Conservation (phyloP, 208 protist species). For the Novymonas esmeraldas region DNA sequence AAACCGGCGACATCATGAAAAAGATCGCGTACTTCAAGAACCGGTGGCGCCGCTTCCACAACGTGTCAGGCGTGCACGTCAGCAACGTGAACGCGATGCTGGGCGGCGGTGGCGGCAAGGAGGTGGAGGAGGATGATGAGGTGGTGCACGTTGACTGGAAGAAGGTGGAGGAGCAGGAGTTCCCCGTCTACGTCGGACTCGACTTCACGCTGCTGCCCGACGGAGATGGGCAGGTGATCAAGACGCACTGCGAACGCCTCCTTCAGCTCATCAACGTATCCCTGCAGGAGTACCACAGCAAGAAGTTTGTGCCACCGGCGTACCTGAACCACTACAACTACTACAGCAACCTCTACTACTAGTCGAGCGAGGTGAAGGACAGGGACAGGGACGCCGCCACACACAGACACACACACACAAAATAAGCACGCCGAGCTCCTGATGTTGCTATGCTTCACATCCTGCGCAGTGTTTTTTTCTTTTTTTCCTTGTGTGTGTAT, state of each 20-base stretch:
- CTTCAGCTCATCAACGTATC: constrained; percentile 83
- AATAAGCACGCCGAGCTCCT: too few relatives aligned
- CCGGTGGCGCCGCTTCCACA: constrained; percentile 62
- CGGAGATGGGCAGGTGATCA: constrained; percentile 60
- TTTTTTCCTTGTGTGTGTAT: too few relatives aligned
- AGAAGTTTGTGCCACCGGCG: constrained; percentile 62
- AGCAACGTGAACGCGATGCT: constrained; percentile 31
- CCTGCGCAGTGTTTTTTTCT: too few relatives aligned
- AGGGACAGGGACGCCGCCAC: too few relatives aligned
- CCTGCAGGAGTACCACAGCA: constrained; percentile 83
- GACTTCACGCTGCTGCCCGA: constrained; percentile 85
- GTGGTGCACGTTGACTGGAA: constrained; percentile 60
- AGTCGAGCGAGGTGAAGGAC: too few relatives aligned
- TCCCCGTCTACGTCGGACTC: constrained; percentile 80
- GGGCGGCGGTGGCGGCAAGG: constrained; percentile 37
- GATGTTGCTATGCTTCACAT: too few relatives aligned
- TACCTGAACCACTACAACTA: constrained; percentile 57
- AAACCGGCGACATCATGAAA: constrained; percentile 70
- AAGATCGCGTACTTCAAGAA: constrained; percentile 78
- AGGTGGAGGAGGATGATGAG: constrained; percentile 58
- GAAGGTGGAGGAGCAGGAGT: constrained; percentile 74
- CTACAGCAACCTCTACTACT: constrained; percentile 67
- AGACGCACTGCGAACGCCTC: constrained; percentile 74
- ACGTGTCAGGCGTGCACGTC: constrained; percentile 26
- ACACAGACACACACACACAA: background rate